These are phyloP conservation scores for Lenzites betulinus DNA, from an alignment of 768 basidiomycete genomes.

Conservation along the genomic window DNA sequence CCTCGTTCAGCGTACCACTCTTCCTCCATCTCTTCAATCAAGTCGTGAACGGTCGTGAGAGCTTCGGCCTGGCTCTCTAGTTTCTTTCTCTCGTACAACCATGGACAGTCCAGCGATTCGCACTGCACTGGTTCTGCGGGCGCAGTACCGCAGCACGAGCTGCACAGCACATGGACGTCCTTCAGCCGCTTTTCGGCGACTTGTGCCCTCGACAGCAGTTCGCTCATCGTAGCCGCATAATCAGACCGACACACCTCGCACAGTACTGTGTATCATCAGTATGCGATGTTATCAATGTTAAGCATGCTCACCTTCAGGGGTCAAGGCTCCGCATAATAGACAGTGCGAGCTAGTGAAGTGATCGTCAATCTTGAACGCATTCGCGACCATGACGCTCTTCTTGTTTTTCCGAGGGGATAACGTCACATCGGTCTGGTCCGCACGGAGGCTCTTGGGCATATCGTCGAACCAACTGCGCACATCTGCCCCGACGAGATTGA, in stretches of 20 bases:
- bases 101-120: slow-evolving; percentile 84
- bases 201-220: slow-evolving; percentile 55
- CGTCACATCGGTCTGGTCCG: slow-evolving; percentile 36
- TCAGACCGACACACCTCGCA: slow-evolving; percentile 61
- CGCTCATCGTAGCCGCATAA: slow-evolving; percentile 56
- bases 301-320: slow-evolving; percentile 51
- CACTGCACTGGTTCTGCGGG: slow-evolving; percentile 66
- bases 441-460: slow-evolving; percentile 69
- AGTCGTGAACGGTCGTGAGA: slow-evolving; percentile 32
- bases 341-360: slow-evolving; percentile 77
- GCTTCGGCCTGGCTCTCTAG: slow-evolving; percentile 44
- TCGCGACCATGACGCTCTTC: slow-evolving; percentile 32
- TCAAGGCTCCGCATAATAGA: slow-evolving; percentile 59
- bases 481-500: slow-evolving; percentile 89
- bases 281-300: not conserved
- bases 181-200: slow-evolving; percentile 55
- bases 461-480: slow-evolving; percentile 84
- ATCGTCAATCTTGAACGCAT: slow-evolving; percentile 62
- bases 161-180: slow-evolving; percentile 69
- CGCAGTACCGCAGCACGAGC: slow-evolving; percentile 62
- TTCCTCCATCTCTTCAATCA: slow-evolving; percentile 40
- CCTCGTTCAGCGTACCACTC: slow-evolving; percentile 15
- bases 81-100: slow-evolving; percentile 73
- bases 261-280: slow-evolving; percentile 35
- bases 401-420: slow-evolving; percentile 40